Percentiles rank a stretch among this genome's conserved stretches.
Conservation (phyloP, 1,284 basidiomycete species). For the Porogramme epimiltina region DNA sequence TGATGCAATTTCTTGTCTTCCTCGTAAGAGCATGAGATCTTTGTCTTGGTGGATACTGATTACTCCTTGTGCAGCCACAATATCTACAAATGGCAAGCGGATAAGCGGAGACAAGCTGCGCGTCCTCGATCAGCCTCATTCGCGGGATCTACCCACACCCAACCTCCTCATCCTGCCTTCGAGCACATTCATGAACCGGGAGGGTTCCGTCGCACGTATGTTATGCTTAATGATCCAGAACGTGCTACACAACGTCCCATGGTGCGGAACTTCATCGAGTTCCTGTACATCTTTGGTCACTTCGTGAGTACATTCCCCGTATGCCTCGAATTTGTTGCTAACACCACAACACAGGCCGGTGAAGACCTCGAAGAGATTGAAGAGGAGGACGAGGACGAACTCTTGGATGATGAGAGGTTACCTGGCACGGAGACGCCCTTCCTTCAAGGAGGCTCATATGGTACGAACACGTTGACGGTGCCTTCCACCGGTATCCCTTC, state of each 20-base stretch:
- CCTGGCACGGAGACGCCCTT: constrained; percentile 15
- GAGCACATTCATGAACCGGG: constrained; percentile 93
- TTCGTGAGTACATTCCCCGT: constrained; percentile 67
- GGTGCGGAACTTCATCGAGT: constrained; percentile 87
- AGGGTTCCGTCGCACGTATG: constrained; percentile 89
- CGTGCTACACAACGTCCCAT: constrained; percentile 66
- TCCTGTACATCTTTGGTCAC: constrained; percentile 90
- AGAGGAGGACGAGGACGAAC: constrained; percentile 45
- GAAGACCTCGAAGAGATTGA: constrained; percentile 93
- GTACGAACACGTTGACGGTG: constrained; percentile 6
- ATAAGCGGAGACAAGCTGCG: constrained; percentile 59
- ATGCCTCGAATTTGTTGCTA: constrained; percentile 4
- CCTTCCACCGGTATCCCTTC: constrained; percentile 25
- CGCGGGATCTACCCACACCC: constrained; percentile 50
- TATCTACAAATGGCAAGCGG: constrained; percentile 92
- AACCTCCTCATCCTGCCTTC: constrained; percentile 68
- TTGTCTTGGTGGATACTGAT: constrained; percentile 3
- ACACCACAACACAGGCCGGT: constrained; percentile 63
- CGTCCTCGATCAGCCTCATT: constrained; percentile 75
- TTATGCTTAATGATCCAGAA: constrained; percentile 69
- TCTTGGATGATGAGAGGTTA: constrained; percentile 34
- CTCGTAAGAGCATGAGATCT: not conserved
- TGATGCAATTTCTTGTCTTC: too few relatives aligned
- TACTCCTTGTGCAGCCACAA: constrained; percentile 60
- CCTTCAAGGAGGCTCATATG: constrained; percentile 13